A percentile compares a stretch with the other conserved stretches of the same genome.
Evolutionary conservation across 2,329 filamentous ascomycete species (phyloP).

Genomic region (Phyllosticta citrichinensis): DNA sequence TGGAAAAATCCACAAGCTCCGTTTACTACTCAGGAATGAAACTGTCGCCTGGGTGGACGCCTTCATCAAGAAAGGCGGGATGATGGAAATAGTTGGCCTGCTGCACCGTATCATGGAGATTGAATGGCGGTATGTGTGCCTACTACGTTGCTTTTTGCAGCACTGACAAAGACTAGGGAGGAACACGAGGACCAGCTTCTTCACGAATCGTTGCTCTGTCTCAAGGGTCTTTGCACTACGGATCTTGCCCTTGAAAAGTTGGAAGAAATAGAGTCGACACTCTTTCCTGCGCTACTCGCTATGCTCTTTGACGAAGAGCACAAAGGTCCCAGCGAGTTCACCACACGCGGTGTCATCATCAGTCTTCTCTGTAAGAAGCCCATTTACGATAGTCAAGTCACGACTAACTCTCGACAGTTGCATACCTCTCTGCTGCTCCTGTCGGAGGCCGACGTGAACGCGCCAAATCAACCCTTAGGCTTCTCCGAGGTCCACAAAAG

Average conservation of each 20-base stretch:
- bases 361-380: slow-evolving; percentile 57
- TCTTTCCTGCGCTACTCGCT: slow-evolving; percentile 76
- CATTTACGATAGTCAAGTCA: background rate
- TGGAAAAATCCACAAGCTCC: slow-evolving; percentile 88
- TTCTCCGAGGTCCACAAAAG: slow-evolving; percentile 66
- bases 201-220: slow-evolving; percentile 82
- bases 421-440: slow-evolving; percentile 60
- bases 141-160: background rate
- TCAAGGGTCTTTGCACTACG: slow-evolving; percentile 91
- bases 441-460: slow-evolving; percentile 53
- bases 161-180: slow-evolving; percentile 48
- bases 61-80: slow-evolving; percentile 81
- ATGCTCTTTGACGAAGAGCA: slow-evolving; percentile 98
- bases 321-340: slow-evolving; percentile 95
- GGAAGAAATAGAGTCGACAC: slow-evolving; percentile 62
- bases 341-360: slow-evolving; percentile 80
- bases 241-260: slow-evolving; percentile 76
- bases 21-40: slow-evolving; percentile 82
- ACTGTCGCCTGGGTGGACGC: slow-evolving; percentile 91
- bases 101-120: slow-evolving; percentile 88
- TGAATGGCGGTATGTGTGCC: slow-evolving; percentile 68
- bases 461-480: slow-evolving; percentile 63
- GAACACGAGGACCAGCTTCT: slow-evolving; percentile 91
- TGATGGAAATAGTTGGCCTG: slow-evolving; percentile 80
- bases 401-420: slow-evolving; percentile 39